A percentile compares a stretch with the other conserved stretches of the same genome.
These are phyloP conservation scores for Wallacemonas sp. DNA, from an alignment of 208 protist genomes.

Conservation along the genomic window DNA sequence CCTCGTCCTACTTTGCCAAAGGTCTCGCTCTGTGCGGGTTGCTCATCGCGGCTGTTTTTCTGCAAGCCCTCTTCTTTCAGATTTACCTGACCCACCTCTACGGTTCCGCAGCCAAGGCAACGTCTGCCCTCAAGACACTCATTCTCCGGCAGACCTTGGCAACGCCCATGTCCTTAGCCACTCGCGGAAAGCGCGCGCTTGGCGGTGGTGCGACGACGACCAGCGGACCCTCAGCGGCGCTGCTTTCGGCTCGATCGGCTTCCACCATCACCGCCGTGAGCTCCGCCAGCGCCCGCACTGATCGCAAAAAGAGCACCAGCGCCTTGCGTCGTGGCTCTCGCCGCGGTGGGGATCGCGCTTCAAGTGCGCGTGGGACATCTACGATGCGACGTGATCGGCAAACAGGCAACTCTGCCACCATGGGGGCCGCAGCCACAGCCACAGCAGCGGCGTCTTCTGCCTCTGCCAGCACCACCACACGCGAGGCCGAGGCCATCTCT, in stretches of 20 bases:
- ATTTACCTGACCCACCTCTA: conserved; percentile 72
- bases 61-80: conserved; percentile 68
- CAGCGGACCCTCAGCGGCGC: neutral
- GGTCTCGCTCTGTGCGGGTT: conserved; percentile 47
- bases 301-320: neutral
- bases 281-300: neutral
- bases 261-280: neutral
- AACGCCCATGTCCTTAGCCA: conserved; percentile 39
- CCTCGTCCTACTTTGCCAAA: conserved; percentile 19
- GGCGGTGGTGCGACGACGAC: neutral
- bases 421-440: neutral
- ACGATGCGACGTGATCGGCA: no score
- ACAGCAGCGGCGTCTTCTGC: neutral
- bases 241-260: no score
- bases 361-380: neutral
- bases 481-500: conserved; percentile 55
- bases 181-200: conserved; percentile 6
- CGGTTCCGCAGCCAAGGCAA: conserved; percentile 46
- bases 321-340: neutral
- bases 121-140: conserved; percentile 55
- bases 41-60: conserved; percentile 43
- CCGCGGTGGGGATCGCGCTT: neutral
- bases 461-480: conserved; percentile 18
- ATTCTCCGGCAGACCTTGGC: conserved; percentile 53
- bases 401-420: neutral